Conservation (phyloP, 495 filamentous ascomycete species). For the Daldinia decipiens region DNA sequence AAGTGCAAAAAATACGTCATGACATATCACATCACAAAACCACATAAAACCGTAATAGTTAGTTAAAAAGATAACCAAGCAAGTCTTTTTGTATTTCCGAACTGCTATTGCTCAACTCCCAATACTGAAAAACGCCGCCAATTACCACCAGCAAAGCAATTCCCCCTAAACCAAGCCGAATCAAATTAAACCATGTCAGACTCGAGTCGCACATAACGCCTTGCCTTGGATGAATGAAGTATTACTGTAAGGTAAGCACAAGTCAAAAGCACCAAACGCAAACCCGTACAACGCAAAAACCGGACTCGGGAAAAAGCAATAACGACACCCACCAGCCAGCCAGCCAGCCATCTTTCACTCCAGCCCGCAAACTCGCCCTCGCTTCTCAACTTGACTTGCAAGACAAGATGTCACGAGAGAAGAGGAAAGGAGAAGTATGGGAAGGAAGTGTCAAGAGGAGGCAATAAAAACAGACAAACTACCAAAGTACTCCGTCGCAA, state of each 20-base stretch:
- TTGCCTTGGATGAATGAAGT: slow-evolving; percentile 7
- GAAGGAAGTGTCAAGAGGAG: not conserved
- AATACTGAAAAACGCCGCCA: not conserved
- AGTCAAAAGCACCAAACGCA: not conserved
- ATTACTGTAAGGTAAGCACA: slow-evolving; percentile 12
- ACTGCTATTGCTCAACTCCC: slow-evolving; percentile 11
- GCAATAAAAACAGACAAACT: not conserved
- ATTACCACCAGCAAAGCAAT: slow-evolving; percentile 11
- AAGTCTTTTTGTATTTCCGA: slow-evolving; percentile 11
- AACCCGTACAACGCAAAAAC: not conserved
- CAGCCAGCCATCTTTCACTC: not conserved
- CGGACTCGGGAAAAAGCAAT: slow-evolving; percentile 3
- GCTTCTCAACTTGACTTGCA: no score
- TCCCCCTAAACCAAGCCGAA: not conserved
- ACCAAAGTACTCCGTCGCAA: not conserved
- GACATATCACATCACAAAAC: not conserved
- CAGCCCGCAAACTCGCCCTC: not conserved
- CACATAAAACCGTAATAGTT: not conserved
- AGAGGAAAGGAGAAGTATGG: not conserved
- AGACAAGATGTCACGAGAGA: not conserved
- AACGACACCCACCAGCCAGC: slow-evolving; percentile 1
- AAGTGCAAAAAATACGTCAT: not conserved
- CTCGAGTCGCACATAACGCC: slow-evolving; percentile 8
- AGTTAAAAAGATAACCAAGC: not conserved
- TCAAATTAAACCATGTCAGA: not conserved